A percentile compares a stretch with the other conserved stretches of the same genome.
Evolutionary conservation across 2,329 filamentous ascomycete species (phyloP).

Genomic region (Colletotrichum tropicale): DNA sequence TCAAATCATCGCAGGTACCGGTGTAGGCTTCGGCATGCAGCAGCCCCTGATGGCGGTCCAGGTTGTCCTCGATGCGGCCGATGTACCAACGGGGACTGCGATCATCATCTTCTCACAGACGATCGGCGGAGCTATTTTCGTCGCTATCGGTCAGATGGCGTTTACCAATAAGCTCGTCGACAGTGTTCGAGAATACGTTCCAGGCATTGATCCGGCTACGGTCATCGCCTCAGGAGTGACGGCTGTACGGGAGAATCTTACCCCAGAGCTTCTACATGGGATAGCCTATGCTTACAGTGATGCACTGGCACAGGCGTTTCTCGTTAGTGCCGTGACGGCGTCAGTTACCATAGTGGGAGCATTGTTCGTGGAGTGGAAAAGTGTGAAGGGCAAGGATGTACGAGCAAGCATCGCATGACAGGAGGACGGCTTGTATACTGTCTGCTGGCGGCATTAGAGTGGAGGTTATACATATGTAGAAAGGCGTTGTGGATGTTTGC

Average conservation of each 20-base stretch:
- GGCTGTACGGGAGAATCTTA: slow-evolving; percentile 32
- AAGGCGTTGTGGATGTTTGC: neutral
- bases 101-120: slow-evolving; percentile 51
- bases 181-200: slow-evolving; percentile 38
- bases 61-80: slow-evolving; percentile 42
- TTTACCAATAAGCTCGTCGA: slow-evolving; percentile 52
- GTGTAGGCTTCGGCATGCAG: slow-evolving; percentile 47
- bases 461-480: neutral
- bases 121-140: slow-evolving; percentile 51
- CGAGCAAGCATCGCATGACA: slow-evolving; percentile 16
- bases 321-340: slow-evolving; percentile 47
- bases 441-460: neutral
- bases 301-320: slow-evolving; percentile 46
- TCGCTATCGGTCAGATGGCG: slow-evolving; percentile 55
- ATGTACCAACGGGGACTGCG: slow-evolving; percentile 52
- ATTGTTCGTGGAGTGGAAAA: slow-evolving; percentile 57
- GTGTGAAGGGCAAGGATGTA: slow-evolving; percentile 59
- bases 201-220: slow-evolving; percentile 33
- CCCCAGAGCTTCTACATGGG: slow-evolving; percentile 30
- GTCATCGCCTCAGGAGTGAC: slow-evolving; percentile 42
- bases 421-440: neutral
- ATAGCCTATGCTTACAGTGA: slow-evolving; percentile 48
- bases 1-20: slow-evolving; percentile 45
- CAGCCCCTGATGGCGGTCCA: slow-evolving; percentile 50
- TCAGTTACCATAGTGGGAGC: slow-evolving; percentile 47